Evolutionary conservation across 2,329 filamentous ascomycete species (phyloP), one percentile per base, ranked within the genome.

Genomic region (Exophiala bonariae): DNA sequence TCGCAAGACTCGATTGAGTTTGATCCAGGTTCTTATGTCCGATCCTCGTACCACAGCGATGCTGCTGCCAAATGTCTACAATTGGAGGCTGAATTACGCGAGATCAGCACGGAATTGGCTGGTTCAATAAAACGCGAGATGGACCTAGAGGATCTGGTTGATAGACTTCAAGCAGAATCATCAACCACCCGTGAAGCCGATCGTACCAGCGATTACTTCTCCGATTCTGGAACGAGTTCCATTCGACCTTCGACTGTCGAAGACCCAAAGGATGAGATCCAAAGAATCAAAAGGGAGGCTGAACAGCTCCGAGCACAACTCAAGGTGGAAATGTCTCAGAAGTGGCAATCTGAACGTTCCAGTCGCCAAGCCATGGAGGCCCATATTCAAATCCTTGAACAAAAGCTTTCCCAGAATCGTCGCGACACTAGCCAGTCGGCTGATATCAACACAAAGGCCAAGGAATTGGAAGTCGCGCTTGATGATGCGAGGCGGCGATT

Each of bases 121-220:
- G 81, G 84, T 58, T 97, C 93, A 20, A 97, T 99, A 63, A 83
- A 88, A 60, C 83, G 93, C 52, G 93, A 99, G 73, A 92, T 99
- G 81, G 93, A 99, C 59, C 71, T 99, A 23, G 93, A 99, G 68
- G 93, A 99, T 66, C 77, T 97, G 37, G 85, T 97, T 1, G 93
- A 99, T 57, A 79, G 87, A 48, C 73, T 95, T 59, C 91, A 96
- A 65, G 74, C 82, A n/a, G 90, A 96, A 62, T 82, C 68, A 63
- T 67, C 75, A n/a, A 63, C 78, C 20, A 83, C 80, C 54, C 86
- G 87, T 65, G 44, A 55, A 10, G 32, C 41, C 10, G 56, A 58
- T 40, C 81, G 92, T 51, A 95, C 89, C 8, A 97, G 93, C 70
- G 93, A 99, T 70, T 97, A 99, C 71, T 99, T 93, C 66, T 99